phyloP scores from a whole-genome alignment of 495 filamentous ascomycete genomes.

The Margaritispora aquatica region DNA sequence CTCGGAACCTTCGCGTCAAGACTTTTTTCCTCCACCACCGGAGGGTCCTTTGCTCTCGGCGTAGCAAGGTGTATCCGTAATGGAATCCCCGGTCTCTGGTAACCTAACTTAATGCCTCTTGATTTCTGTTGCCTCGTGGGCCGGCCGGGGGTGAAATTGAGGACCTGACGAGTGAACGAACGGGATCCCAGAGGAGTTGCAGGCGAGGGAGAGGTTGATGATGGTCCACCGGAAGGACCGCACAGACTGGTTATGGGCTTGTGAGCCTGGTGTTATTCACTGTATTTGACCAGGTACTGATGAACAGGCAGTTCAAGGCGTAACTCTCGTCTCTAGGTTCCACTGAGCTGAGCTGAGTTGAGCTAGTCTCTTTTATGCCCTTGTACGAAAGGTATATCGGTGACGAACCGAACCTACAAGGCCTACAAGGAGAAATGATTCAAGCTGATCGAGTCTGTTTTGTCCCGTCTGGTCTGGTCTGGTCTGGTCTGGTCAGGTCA shows the following conservation, averaged over 20 bases:
- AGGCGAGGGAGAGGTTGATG: background rate
- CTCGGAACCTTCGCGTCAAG: slow-evolving; percentile 8
- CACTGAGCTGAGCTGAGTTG: no score
- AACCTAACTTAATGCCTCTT: no score
- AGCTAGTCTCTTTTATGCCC: no score
- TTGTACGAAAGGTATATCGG: background rate
- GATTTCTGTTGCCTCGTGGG: background rate
- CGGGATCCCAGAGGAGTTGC: no score
- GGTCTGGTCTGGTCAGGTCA: no score
- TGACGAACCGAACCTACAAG: background rate
- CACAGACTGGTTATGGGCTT: slow-evolving; percentile 2
- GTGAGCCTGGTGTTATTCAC: no score
- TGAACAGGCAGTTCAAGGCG: background rate
- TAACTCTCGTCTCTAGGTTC: background rate
- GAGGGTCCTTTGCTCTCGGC: background rate
- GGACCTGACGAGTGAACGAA: background rate
- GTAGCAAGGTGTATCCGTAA: slow-evolving; percentile 6
- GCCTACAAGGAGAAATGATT: background rate
- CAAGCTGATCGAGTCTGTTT: background rate
- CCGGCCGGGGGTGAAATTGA: background rate
- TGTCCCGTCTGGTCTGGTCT: no score
- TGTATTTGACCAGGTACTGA: background rate
- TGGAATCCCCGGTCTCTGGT: slow-evolving; percentile 6
- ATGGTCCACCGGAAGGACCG: slow-evolving; percentile 3
- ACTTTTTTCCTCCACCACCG: slow-evolving; percentile 7